Evolutionary conservation across 164 flowering plant genomes (phyloP), one percentile per base, ranked within the genome.

Genomic region (Annona squamosa): DNA sequence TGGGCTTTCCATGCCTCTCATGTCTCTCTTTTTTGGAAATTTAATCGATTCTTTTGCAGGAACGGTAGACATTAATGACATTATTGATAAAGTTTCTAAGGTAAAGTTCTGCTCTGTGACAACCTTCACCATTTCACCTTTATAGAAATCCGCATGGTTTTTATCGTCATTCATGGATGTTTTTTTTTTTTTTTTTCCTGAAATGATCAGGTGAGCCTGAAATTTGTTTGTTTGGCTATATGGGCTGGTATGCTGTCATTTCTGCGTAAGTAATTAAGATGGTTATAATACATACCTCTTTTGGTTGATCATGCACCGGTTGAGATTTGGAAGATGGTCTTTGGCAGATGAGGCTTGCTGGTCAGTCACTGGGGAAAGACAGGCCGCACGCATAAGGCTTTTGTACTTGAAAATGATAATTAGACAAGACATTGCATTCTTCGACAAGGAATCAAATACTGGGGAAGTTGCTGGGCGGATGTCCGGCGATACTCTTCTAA

Each of bases 331-430:
- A 79, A 45, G 1, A 42, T 76, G 45, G 12, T 68, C 3, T 82
- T 61, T 72, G 64, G 41, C 80, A 88, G 92, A 87, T 86, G 80
- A 85, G 52, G 59, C 86, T 76, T 87, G 87, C 69, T 88, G 92
- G 92, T 82, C 84, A 79, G 74, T 87, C 66, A 83, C 90, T 1
- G 91, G 90, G 18, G 88, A 87, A 74, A 79, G 91, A 52, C 90
- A 88, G 67, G 87, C 90, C 13, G 81, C 86, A 7, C 71, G 86
- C 69, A 85, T 87, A 64, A 80, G 90, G 79, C 68, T 73, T 67
- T 76, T 83, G 41, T 88, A 88, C 80, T 67, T 88, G 77, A 79
- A 82, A 75, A 80, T 86, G 6, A 83, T 88, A 68, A 56, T 88
- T 72, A 84, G 89, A 77, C 90, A 88, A 79, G 90, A 89, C 48